A percentile compares a stretch with the other conserved stretches of the same genome.
Evolutionary conservation across 2,329 filamentous ascomycete genomes (phyloP).

Genomic region (Emergomyces africanus): DNA sequence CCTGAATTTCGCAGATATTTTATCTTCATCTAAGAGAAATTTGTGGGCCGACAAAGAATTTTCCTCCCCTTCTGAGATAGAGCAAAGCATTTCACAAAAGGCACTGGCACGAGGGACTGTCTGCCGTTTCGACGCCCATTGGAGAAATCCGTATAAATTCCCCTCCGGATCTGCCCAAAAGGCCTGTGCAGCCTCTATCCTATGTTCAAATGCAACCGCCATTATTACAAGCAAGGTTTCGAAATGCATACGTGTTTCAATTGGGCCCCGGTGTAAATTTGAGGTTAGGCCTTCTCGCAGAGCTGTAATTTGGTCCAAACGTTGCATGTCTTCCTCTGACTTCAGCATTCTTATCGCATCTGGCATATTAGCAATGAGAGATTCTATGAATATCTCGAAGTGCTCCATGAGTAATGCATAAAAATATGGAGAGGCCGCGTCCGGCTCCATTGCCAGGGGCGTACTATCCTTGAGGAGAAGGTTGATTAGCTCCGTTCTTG

Average conservation of each 20-base stretch:
- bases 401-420: slow-evolving; percentile 62
- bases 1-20: slow-evolving; percentile 64
- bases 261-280: slow-evolving; percentile 26
- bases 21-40: slow-evolving; percentile 78
- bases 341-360: slow-evolving; percentile 79
- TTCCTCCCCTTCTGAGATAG: slow-evolving; percentile 68
- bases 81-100: slow-evolving; percentile 91
- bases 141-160: slow-evolving; percentile 85
- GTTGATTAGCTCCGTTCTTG: slow-evolving; percentile 66
- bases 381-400: slow-evolving; percentile 76
- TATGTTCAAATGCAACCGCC: slow-evolving; percentile 77
- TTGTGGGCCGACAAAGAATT: slow-evolving; percentile 76
- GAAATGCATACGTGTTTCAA: slow-evolving; percentile 46
- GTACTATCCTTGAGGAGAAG: slow-evolving; percentile 74
- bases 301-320: slow-evolving; percentile 34
- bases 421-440: slow-evolving; percentile 59
- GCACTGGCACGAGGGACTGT: slow-evolving; percentile 93
- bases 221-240: slow-evolving; percentile 89
- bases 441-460: slow-evolving; percentile 52
- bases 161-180: slow-evolving; percentile 92
- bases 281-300: slow-evolving; percentile 31
- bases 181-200: slow-evolving; percentile 68
- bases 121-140: slow-evolving; percentile 91
- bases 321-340: slow-evolving; percentile 76
- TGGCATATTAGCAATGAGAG: slow-evolving; percentile 89